Evolutionary conservation across 352 stramenopile genomes (phyloP), one percentile per base, ranked within the genome.

Genomic region (Achlya hypogyna): DNA sequence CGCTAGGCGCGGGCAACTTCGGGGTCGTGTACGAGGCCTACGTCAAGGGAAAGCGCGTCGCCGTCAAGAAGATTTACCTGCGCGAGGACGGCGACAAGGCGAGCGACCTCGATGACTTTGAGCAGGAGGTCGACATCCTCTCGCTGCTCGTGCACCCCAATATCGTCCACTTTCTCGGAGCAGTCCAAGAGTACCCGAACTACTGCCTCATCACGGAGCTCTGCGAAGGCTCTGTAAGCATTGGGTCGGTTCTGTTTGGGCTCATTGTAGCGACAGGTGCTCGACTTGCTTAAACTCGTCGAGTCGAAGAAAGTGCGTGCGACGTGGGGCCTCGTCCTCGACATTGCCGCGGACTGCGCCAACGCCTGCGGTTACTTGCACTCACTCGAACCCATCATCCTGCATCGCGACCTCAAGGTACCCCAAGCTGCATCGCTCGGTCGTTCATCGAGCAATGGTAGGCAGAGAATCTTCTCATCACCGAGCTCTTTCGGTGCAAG

Each of bases 111-210:
- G 71, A 78, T 25, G 75, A 93, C 64, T 93, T 93, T 59, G 78
- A 83, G 45, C 88, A 91, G 56, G 83, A 93, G 63, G 72, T 93
- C 35, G 81, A 83, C n/a, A 92, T 93, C 66, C 78, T 93, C 22
- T 89, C 79, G 1, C 76, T 91, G 43, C 72, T 91, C 23, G 81
- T 82, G 31, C 81, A 93, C 62, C 69, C 82, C 8, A 91, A 84
- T 63, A 91, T 93, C 49, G 82, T 93, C 10, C 81, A 89, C 67
- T 93, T 93, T 60, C 75, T 91, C 22, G 83, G 82, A 27, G 79
- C 83, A 4, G 82, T 89, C 12, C 70, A 79, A n/a, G 74, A 83
- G 22, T 77, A 82, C 31, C 82, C 84, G 1, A 88, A 83, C 49
- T 76, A 91, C 45, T 91, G 82, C 67, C 73, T 91, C 25, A 71